Base-by-base conservation (phyloP, 163 green algal species). In the Smithsoniella earleae region DNA sequence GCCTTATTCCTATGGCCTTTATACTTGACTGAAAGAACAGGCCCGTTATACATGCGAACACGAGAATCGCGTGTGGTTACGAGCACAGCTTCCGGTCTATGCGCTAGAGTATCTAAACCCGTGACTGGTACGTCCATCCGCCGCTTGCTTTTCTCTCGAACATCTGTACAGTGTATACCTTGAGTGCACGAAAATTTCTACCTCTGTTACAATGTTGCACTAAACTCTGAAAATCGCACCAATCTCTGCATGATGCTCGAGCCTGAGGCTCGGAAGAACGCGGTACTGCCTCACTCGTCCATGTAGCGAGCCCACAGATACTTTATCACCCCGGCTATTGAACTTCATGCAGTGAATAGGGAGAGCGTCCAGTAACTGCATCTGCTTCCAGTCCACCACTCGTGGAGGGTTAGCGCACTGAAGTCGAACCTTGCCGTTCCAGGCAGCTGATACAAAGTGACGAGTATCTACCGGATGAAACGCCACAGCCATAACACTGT, bases 1-100 rank as follows among this genome's bases (percentile, higher is more conserved):
- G 84, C 86, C 38, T 77, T 79, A 79, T 95, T 96, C 37, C 79
- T 77, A 76, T 91, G 85, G 13, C 92, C 93, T 82, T 97, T 97
- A 82, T 92, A 97, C 82, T 98, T 98, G 75, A 40, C 58, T n/a
- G 25, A 22, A 16, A 30, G 58, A 5, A 69, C 30, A 30, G 58
- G 58, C 18, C 58, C 58, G 27, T 69, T 30, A 31, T 69, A 69
- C 25, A 69, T 30, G n/a, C 58, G 58, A 30, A 69, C 58, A 1
- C 58, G 58, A 5, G 58, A 69, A 31, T 69, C 58, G n/a, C 58
- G 58, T 16, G 58, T 69, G 16, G 58, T 69, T 4, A 69, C 58
- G 30, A 69, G 58, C 58, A 69, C 30, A 30, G 58, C 58, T 18
- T 69, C 58, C 4, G 58, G 58, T 36, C 58, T 30, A 30, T 69